These are phyloP conservation scores for Aspergillus floridensis DNA, from an alignment of 2,329 filamentous ascomycete genomes.

Conservation along the genomic window DNA sequence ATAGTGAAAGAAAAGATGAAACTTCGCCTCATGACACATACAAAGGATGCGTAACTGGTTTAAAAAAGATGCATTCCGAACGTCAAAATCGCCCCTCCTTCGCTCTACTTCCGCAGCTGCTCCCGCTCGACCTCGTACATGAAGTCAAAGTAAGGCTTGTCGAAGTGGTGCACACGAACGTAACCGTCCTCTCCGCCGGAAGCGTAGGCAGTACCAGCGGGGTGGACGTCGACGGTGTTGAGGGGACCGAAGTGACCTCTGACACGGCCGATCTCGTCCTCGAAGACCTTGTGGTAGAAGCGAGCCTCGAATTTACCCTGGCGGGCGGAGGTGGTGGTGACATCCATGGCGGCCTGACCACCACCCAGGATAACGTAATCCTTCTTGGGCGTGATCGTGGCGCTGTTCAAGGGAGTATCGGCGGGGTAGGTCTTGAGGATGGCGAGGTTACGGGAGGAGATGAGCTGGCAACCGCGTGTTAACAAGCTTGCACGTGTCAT, in stretches of 20 bases:
- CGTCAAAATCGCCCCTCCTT: slow-evolving; percentile 15
- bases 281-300: slow-evolving; percentile 99
- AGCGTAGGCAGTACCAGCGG: slow-evolving; percentile 86
- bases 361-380: slow-evolving; percentile 97
- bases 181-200: slow-evolving; percentile 98
- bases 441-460: slow-evolving; percentile 80
- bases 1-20: slow-evolving; percentile 12
- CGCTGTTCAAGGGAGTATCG: slow-evolving; percentile 96
- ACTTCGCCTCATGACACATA: slow-evolving; percentile 38
- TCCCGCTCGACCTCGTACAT: slow-evolving; percentile 98
- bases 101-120: slow-evolving; percentile 47
- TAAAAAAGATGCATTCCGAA: slow-evolving; percentile 18
- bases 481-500: slow-evolving; percentile 10
- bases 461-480: slow-evolving; percentile 54
- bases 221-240: slow-evolving; percentile 93
- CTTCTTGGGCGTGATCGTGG: slow-evolving; percentile 90
- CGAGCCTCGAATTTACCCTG: slow-evolving; percentile 99
- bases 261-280: slow-evolving; percentile 97
- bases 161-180: slow-evolving; percentile 96
- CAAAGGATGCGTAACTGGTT: slow-evolving; percentile 31
- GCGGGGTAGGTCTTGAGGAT: slow-evolving; percentile 88
- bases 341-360: slow-evolving; percentile 98
- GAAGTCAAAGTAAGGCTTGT: slow-evolving; percentile 98
- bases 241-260: slow-evolving; percentile 94
- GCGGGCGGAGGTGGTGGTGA: slow-evolving; percentile 87